phyloP scores from a whole-genome alignment of 768 basidiomycete genomes.

The Pleurotus eryngii region DNA sequence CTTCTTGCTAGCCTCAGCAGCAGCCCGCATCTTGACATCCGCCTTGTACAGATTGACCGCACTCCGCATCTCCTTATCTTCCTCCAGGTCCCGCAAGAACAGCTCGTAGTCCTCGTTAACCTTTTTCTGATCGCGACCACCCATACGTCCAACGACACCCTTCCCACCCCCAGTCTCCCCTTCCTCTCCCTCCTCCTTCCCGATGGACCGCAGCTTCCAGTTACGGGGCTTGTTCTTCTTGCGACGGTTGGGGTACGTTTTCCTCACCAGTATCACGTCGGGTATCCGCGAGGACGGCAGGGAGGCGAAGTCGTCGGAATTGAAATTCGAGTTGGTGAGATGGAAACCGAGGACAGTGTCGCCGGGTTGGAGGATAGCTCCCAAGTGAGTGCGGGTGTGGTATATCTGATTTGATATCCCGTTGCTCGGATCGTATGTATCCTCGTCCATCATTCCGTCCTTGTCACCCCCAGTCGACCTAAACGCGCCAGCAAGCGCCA shows the following conservation, averaged over 20 bases:
- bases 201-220: constrained; percentile 91
- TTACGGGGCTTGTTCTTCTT: constrained; percentile 84
- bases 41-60: constrained; percentile 87
- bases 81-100: constrained; percentile 92
- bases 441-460: constrained; percentile 52
- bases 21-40: constrained; percentile 49
- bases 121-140: constrained; percentile 86
- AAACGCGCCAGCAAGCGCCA: constrained; percentile 81
- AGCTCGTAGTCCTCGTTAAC: constrained; percentile 97
- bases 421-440: constrained; percentile 42
- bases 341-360: constrained; percentile 92
- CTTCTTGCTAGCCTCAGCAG: constrained; percentile 30
- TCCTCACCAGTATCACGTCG: constrained; percentile 91
- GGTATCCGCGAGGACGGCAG: constrained; percentile 70
- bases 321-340: constrained; percentile 88
- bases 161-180: constrained; percentile 48
- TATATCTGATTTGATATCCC: constrained; percentile 73
- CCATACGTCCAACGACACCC: constrained; percentile 87
- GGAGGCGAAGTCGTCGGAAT: constrained; percentile 79
- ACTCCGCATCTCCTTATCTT: constrained; percentile 87
- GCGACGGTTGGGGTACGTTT: constrained; percentile 89
- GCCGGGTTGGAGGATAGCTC: constrained; percentile 87
- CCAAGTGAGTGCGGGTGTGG: constrained; percentile 96
- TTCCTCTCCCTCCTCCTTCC: constrained; percentile 86
- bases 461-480: constrained; percentile 45